phyloP scores from a whole-genome alignment of 306 rosid genomes.

The Geum urbanum region DNA sequence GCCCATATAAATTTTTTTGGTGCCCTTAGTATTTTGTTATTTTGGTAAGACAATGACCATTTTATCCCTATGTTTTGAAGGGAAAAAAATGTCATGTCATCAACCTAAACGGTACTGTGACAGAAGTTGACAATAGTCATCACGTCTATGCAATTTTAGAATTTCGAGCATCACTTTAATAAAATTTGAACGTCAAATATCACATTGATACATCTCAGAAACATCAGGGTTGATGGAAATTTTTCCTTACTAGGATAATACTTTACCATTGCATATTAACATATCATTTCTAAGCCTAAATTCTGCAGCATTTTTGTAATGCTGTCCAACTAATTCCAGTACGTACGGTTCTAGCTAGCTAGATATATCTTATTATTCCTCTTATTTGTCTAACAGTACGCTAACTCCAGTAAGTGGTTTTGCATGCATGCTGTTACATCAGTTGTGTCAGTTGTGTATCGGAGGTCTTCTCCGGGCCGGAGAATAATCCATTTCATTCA shows the following conservation, averaged over 20 bases:
- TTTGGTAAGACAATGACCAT: too few relatives aligned
- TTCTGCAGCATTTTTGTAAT: slow-evolving; percentile 71
- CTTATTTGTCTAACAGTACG: slow-evolving; percentile 14
- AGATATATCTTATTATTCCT: neutral
- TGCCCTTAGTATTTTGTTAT: too few relatives aligned
- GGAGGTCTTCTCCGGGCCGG: slow-evolving; percentile 83
- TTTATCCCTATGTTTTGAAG: too few relatives aligned
- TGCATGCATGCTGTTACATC: neutral
- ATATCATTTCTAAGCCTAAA: slow-evolving; percentile 40
- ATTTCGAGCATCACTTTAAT: too few relatives aligned
- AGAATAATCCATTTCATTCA: slow-evolving; percentile 87
- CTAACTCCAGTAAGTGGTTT: neutral
- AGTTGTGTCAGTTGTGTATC: slow-evolving; percentile 82
- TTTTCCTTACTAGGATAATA: neutral
- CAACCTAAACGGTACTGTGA: too few relatives aligned
- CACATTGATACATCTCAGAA: too few relatives aligned
- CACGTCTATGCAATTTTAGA: too few relatives aligned
- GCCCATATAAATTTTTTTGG: too few relatives aligned
- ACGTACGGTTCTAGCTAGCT: slow-evolving; percentile 1
- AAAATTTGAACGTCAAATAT: too few relatives aligned
- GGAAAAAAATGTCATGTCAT: too few relatives aligned
- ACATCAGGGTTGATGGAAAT: too few relatives aligned
- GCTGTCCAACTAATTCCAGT: slow-evolving; percentile 34
- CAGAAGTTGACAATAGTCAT: too few relatives aligned
- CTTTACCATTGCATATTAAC: neutral